Conservation (phyloP, 2,329 filamentous ascomycete genomes). For the Coleophoma cylindrospora region DNA sequence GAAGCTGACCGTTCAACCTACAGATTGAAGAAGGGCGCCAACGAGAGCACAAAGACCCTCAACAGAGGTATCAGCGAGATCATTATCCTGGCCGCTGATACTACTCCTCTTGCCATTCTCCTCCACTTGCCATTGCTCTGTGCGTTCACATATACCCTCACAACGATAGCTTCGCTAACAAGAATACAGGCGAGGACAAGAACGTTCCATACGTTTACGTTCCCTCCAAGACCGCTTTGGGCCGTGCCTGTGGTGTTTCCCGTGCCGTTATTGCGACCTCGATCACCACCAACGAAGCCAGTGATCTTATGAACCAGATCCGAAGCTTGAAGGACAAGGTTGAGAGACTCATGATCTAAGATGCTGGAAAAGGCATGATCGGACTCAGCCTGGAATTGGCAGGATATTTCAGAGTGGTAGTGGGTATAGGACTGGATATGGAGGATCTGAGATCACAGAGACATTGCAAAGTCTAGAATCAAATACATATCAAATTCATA, state of each 20-base stretch:
- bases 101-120: constrained; percentile 79
- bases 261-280: constrained; percentile 80
- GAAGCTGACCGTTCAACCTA: constrained; percentile 43
- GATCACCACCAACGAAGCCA: constrained; percentile 90
- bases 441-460: too few relatives aligned
- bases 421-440: not conserved
- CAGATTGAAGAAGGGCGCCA: constrained; percentile 86
- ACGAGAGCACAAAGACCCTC: constrained; percentile 57
- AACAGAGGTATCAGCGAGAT: constrained; percentile 90
- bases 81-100: constrained; percentile 85
- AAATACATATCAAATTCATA: too few relatives aligned
- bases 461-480: too few relatives aligned
- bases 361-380: not conserved
- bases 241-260: constrained; percentile 84
- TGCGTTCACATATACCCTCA: too few relatives aligned
- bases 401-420: not conserved
- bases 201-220: constrained; percentile 69
- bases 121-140: constrained; percentile 79
- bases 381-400: not conserved
- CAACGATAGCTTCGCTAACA: too few relatives aligned
- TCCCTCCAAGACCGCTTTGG: constrained; percentile 78
- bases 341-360: constrained; percentile 88
- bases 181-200: not conserved
- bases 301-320: constrained; percentile 84
- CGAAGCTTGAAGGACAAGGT: constrained; percentile 89